Base-by-base conservation (phyloP, 129 eudicot species). In the Erigeron canadensis region DNA sequence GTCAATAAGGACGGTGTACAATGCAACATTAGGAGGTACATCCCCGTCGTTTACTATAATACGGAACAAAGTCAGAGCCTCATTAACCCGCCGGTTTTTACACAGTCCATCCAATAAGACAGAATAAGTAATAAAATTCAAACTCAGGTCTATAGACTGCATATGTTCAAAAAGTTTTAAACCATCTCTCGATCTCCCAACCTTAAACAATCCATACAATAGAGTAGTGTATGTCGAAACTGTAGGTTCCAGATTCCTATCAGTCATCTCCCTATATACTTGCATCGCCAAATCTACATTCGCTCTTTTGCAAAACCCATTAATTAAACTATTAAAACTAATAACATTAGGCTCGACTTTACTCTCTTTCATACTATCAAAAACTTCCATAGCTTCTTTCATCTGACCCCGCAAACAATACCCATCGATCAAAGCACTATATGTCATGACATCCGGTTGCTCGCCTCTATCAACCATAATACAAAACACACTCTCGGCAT, bases 81-180 rank as follows among this genome's bases (percentile, higher is more conserved):
- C 69, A n/a, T 69, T 66, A 42, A 81, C 53, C 41, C 53, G 57
- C 15, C 6, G 46, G 47, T 80, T 84, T 40, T 81, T 84, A 51
- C 83, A 80, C 21, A 84, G 65, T 54, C 85, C 85, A 39, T 84
- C 85, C 10, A 84, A 57, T 55, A 80, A 69, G 47, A 78, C 67
- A 3, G 74, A 41, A 51, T 78, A 84, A 45, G 81, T 81, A 10
- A 65, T 46, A 15, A 70, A 53, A 77, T 77, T 34, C 21, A 79
- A 83, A 23, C 65, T 63, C 11, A 59, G 0, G 10, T 73, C 78
- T 3, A 19, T 8, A 8, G 71, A 11, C 38, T 76, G 73, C 83
- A 81, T 80, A 40, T 80, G 64, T 40, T 67, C 46, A 39, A 84
- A 63, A 10, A 74, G 78, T 43, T 77, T 45, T 23, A 51, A n/a